Percentiles rank a stretch among this genome's conserved stretches.
Conservation (phyloP, 176 grass and related monocot species). For the sorghum (Sorghum bicolor) region DNA sequence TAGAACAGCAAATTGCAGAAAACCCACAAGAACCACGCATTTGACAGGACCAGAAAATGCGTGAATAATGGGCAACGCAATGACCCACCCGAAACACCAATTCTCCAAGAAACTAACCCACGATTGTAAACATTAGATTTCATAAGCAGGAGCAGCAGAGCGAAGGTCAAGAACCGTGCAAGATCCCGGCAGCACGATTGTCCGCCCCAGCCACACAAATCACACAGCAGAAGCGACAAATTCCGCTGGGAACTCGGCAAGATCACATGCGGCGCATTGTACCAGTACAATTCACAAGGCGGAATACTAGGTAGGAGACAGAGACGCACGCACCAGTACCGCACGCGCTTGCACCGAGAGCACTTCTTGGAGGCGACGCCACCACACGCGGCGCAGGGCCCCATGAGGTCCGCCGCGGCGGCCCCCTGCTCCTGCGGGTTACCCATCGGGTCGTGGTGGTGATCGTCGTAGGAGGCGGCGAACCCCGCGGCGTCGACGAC, state of each 20-base stretch:
- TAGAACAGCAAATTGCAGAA: not conserved
- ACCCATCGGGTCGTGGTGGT: constrained; percentile 40
- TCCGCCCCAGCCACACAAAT: not conserved
- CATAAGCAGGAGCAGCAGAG: not conserved
- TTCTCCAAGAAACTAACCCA: not conserved
- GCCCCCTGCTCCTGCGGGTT: not conserved
- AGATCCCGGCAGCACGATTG: not conserved
- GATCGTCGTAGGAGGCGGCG: constrained; percentile 48
- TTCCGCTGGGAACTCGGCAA: constrained; percentile 1
- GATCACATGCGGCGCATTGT: not conserved
- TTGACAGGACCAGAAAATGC: not conserved
- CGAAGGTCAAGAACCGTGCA: not conserved
- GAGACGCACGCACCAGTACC: constrained; percentile 69
- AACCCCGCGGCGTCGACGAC: constrained; percentile 75
- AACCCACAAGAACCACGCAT: not conserved
- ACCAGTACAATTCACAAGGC: not conserved
- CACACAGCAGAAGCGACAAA: not conserved
- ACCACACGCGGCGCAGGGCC: constrained; percentile 61
- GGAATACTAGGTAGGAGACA: not conserved
- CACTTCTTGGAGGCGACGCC: constrained; percentile 54
- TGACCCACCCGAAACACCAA: not conserved
- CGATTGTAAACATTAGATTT: not conserved
- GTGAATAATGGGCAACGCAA: not conserved
- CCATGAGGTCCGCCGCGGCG: not conserved
- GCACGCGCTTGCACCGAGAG: constrained; percentile 73